Evolutionary conservation across 371 early-diverging fungal genomes (phyloP).

Genomic region (Mucor plumbeus): DNA sequence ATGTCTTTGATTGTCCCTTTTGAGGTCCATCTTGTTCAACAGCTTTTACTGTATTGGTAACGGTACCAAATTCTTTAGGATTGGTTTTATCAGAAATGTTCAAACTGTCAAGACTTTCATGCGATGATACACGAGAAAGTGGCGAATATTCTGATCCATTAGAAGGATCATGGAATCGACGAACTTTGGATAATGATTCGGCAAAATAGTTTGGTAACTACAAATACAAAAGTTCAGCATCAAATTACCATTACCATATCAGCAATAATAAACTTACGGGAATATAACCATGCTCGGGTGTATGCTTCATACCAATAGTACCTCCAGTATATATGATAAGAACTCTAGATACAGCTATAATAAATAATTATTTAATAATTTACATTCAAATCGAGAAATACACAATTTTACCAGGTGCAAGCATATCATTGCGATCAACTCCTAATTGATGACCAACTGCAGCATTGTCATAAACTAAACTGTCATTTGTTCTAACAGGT

Average conservation of each 20-base stretch:
- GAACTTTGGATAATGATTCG: constrained; percentile 72
- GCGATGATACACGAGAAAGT: constrained; percentile 34
- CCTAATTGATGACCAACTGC: constrained; percentile 53
- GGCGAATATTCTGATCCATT: constrained; percentile 1
- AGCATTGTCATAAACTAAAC: constrained; percentile 44
- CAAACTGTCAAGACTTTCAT: constrained; percentile 35
- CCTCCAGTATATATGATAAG: constrained; percentile 94
- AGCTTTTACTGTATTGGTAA: constrained; percentile 44
- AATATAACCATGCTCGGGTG: constrained; percentile 74
- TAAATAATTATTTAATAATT: neutral
- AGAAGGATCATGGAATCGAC: constrained; percentile 88
- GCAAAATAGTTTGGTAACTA: constrained; percentile 76
- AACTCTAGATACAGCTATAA: constrained; percentile 78
- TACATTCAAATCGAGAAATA: neutral
- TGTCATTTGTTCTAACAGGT: neutral
- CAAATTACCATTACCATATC: too few relatives aligned
- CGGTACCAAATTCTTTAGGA: constrained; percentile 25
- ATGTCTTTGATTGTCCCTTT: constrained; percentile 21
- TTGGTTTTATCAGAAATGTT: constrained; percentile 16
- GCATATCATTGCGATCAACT: constrained; percentile 57
- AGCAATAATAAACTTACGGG: constrained; percentile 54
- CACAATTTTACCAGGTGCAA: constrained; percentile 48
- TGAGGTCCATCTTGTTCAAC: constrained; percentile 23
- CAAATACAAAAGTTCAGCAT: too few relatives aligned
- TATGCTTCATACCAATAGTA: constrained; percentile 95